Evolutionary conservation across 108 stramenopile species (phyloP).

Genomic region (Cyclotella cryptica): DNA sequence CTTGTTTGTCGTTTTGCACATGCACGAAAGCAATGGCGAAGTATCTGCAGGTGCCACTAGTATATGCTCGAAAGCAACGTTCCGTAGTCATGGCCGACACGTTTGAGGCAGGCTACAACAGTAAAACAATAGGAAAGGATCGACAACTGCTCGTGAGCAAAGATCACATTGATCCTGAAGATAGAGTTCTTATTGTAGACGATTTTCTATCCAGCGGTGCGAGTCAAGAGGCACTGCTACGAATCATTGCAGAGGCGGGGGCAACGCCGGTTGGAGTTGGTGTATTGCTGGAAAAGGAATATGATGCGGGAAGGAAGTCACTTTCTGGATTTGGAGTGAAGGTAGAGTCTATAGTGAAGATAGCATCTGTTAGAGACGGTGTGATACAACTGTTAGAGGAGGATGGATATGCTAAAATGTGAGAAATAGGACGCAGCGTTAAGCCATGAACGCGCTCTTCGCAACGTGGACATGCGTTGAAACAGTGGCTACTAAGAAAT

Average conservation of each 20-base stretch:
- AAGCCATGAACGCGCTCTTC: too few species aligned
- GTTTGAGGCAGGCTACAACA: conserved; percentile 75
- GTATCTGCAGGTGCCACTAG: conserved; percentile 83
- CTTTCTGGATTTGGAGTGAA: conserved; percentile 83
- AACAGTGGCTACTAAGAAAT: neutral
- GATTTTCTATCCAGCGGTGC: conserved; percentile 90
- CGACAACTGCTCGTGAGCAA: conserved; percentile 85
- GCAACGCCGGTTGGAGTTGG: conserved; percentile 85
- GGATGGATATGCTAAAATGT: conserved; percentile 79
- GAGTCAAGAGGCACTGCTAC: conserved; percentile 85
- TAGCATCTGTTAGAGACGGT: conserved; percentile 77
- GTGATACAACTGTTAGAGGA: conserved; percentile 81
- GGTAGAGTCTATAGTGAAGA: conserved; percentile 71
- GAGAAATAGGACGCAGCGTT: neutral
- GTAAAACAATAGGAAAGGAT: conserved; percentile 83
- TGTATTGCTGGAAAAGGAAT: conserved; percentile 86
- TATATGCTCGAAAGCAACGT: conserved; percentile 91
- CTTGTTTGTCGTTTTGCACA: neutral
- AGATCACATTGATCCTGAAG: conserved; percentile 73
- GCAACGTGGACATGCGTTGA: too few species aligned
- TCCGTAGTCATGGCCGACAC: conserved; percentile 90
- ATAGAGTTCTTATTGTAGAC: conserved; percentile 89
- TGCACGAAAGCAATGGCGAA: conserved; percentile 69
- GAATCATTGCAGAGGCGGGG: conserved; percentile 81
- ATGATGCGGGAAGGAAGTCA: conserved; percentile 79